Base-by-base conservation (phyloP, 192 early-diverging fungal species). In the Gryganskiella cystojenkinii region DNA sequence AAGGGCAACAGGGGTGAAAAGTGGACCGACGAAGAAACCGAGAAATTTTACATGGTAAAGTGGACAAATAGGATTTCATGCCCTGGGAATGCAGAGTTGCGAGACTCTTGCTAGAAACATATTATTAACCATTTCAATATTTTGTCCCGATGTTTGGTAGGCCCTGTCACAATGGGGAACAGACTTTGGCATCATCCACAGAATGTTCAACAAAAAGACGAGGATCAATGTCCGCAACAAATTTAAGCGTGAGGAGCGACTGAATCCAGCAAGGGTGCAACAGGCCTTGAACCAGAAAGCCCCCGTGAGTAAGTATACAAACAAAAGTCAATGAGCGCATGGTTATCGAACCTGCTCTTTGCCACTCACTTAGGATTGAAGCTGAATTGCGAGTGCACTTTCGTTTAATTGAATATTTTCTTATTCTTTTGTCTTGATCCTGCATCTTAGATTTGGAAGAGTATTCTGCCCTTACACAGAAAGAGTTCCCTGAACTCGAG, bases 161-260 rank as follows among this genome's bases (percentile, higher is more conserved):
- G 78, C 70, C 15, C 37, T 83, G 4, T 67, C 82, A 30, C 76
- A 71, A 57, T 83, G 82, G 82, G 82, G 82, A n/a, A 83, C 82
- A 15, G 82, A 83, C 53, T 83, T 83, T 56, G 78, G 72, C 4
- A 83, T 83, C 25, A 83, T 83, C 15, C 69, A 63, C 15, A 62
- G 61, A 60, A 24, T 72, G 33, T 83, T 83, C 49, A 57, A 61
- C 15, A 59, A 42, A 27, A 82, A 82, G 43, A 70, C 70, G 9
- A 71, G 82, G n/a, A 56, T 69, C 8, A 71, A 68, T 27, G 65
- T 83, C 35, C 70, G 74, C 46, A 75, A 73, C 45, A 83, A 83
- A 46, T 83, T 73, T 54, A 83, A 83, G 57, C 71, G 78, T 11
- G 82, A 83, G 46, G 64, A 71, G 53, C 68, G 75, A 10, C 31